Percentiles rank a stretch among this genome's conserved stretches.
Conservation (phyloP, 331 rosid genomes). For the Dryas integrifolia region DNA sequence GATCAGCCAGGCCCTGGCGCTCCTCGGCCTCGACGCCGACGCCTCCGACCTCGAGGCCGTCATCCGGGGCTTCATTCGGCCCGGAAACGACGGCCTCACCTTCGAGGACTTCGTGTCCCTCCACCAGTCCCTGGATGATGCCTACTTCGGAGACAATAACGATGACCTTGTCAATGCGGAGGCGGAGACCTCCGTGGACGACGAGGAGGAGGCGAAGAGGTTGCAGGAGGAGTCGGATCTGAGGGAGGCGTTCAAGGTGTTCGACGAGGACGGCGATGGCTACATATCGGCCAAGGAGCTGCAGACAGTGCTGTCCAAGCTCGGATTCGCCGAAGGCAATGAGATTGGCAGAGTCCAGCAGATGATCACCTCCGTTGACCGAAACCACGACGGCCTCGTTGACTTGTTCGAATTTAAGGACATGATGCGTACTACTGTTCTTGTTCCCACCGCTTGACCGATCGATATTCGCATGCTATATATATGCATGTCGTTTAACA, state of each 20-base stretch:
- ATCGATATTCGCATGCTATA: not conserved
- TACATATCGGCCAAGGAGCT: slow-evolving; percentile 72
- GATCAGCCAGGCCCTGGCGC: slow-evolving; percentile 48
- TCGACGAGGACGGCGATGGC: slow-evolving; percentile 81
- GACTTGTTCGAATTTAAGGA: slow-evolving; percentile 78
- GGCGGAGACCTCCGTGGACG: not conserved
- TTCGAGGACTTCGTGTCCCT: slow-evolving; percentile 58
- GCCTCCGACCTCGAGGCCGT: slow-evolving; percentile 40
- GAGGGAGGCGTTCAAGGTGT: slow-evolving; percentile 84
- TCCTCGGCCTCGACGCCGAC: slow-evolving; percentile 57
- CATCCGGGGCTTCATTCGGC: slow-evolving; percentile 39
- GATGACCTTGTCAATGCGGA: not conserved
- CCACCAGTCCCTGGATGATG: slow-evolving; percentile 53
- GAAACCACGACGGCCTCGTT: slow-evolving; percentile 70
- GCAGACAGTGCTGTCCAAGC: slow-evolving; percentile 65
- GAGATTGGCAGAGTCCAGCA: slow-evolving; percentile 55
- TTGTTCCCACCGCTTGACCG: slow-evolving; percentile 20
- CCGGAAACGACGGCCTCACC: slow-evolving; percentile 50
- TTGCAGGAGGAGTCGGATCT: slow-evolving; percentile 56
- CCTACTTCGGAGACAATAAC: slow-evolving; percentile 33
- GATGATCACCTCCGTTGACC: slow-evolving; percentile 75
- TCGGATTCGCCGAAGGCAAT: slow-evolving; percentile 61
- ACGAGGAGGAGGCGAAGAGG: not conserved
- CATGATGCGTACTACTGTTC: slow-evolving; percentile 61
- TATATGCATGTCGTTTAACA: not conserved